Evolutionary conservation across 106 monocot genomes (phyloP), one percentile per base, ranked within the genome.

Genomic region (Dioscorea zingiberensis): DNA sequence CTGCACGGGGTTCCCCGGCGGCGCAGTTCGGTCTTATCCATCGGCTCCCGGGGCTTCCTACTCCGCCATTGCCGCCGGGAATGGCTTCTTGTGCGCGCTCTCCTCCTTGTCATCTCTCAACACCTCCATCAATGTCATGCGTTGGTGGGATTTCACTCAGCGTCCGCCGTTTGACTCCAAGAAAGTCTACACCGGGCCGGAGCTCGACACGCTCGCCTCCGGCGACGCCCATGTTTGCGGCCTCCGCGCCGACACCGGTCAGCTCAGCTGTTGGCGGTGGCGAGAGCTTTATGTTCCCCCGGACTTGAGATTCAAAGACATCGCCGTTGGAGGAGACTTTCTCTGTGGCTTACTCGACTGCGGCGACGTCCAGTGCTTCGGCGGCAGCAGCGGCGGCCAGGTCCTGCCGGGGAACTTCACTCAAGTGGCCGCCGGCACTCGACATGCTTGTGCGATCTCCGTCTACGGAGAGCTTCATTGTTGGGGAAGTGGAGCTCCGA

Each of bases 41-140:
- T 51, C 83, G 56, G 56, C 60, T 38, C 6, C 6, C 9, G 47
- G 19, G 21, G 23, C 45, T 19, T 62, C 78, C 29, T 93, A 77
- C 77, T 72, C 88, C 28, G 92, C 81, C 54, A 61, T 97, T 55
- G 88, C 88, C 58, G 85, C 97, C 18, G 91, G 91, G 29, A 54
- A 84, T 48, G 88, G 69, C 32, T 97, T 97, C 77, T 69, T 97
- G n/a, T 92, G 97, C 65, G 91, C 77, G 44, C 54, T 93, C n/a
- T n/a, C n/a, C n/a, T n/a, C n/a, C n/a, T n/a, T n/a, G 21, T 69
- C 79, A 32, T 26, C 75, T n/a, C 38, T 10, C 10, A 38, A 38
- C 10, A 38, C 38, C 38, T 38, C 38, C 9, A n/a, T n/a, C n/a
- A n/a, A n/a, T n/a, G 38, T 38, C 9, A 93, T 98, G 98, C 60